Percentiles rank a stretch among this genome's conserved stretches.
phyloP scores from a whole-genome alignment of 306 rosid genomes.

The Malus domestica region ASM211411v1 NC_041792.1:20785907-20786406 shows the following conservation, averaged over 20 bases:
- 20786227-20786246: constrained; percentile 17
- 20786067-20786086: background rate
- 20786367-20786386: background rate
- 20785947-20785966: background rate
- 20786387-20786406: background rate
- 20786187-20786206: constrained; percentile 24
- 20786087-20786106: background rate
- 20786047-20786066: background rate
- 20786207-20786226: constrained; percentile 21
- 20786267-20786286: constrained; percentile 29
- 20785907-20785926: background rate
- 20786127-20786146: constrained; percentile 20
- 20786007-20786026: background rate
- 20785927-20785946: background rate
- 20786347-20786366: background rate
- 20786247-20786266: background rate
- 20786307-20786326: constrained; percentile 18
- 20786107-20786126: background rate
- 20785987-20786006: too few species aligned
- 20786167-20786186: constrained; percentile 20
- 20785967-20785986: background rate
- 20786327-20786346: background rate
- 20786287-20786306: constrained; percentile 34
- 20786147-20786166: constrained; percentile 48
- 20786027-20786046: background rate